phyloP scores from a whole-genome alignment of 257 asterid species.

The Nicotiana obtusifolia region DNA sequence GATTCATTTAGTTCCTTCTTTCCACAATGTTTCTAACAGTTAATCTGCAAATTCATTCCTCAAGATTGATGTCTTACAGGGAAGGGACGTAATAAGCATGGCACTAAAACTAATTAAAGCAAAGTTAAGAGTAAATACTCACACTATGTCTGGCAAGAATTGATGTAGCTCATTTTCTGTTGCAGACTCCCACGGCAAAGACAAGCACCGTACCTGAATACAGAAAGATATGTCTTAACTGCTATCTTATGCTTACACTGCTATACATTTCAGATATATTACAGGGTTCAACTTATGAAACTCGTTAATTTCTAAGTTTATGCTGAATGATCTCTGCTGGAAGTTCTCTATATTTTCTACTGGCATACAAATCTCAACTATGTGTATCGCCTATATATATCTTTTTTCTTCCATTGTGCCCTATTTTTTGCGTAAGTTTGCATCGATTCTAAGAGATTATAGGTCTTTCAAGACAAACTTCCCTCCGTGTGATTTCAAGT shows the following conservation, averaged over 20 bases:
- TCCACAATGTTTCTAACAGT: neutral
- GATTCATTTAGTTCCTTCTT: neutral
- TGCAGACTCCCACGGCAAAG: slow-evolving; percentile 84
- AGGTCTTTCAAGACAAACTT: too few species aligned
- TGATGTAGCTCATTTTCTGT: slow-evolving; percentile 44
- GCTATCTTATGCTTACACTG: neutral
- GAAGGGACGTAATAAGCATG: neutral
- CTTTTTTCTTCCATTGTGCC: too few species aligned
- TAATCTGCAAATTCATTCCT: neutral
- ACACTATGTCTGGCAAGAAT: slow-evolving; percentile 69
- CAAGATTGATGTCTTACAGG: neutral
- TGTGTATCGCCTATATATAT: too few species aligned
- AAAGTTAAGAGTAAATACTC: slow-evolving; percentile 18
- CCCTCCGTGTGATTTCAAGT: too few species aligned
- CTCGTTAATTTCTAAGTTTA: neutral
- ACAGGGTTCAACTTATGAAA: neutral
- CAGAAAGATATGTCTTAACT: slow-evolving; percentile 19
- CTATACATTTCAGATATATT: neutral
- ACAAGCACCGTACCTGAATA: slow-evolving; percentile 55
- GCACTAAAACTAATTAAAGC: neutral
- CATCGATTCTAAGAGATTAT: too few species aligned
- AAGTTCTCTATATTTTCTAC: too few species aligned
- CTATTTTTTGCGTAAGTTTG: too few species aligned
- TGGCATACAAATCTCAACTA: too few species aligned
- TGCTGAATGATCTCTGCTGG: neutral